Percentiles rank a stretch among this genome's conserved stretches.
Conservation (phyloP, 768 basidiomycete species). For the Russula earlei region DNA sequence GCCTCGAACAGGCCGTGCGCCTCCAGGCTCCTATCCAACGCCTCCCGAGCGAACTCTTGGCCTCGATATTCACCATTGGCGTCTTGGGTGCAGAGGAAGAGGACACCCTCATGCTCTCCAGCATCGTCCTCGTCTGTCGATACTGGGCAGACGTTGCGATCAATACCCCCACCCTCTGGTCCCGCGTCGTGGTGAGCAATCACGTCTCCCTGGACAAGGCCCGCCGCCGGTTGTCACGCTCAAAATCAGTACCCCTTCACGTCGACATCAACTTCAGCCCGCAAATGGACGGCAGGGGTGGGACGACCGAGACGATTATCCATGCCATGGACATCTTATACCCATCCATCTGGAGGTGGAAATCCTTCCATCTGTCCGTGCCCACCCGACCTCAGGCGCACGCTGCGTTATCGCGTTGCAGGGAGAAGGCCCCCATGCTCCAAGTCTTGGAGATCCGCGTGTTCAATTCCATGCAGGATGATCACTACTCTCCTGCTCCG, state of each 20-base stretch:
- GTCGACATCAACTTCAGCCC: conserved; percentile 67
- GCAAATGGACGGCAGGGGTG: conserved; percentile 47
- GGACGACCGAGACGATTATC: conserved; percentile 55
- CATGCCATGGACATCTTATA: conserved; percentile 75
- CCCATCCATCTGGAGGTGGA: conserved; percentile 67
- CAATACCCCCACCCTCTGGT: conserved; percentile 67
- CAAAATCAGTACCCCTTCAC: conserved; percentile 68
- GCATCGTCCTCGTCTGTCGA: conserved; percentile 74
- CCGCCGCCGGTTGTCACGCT: conserved; percentile 57
- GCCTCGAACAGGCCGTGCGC: conserved; percentile 66
- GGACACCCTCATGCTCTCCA: conserved; percentile 62
- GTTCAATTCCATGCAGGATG: conserved; percentile 72
- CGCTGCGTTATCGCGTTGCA: conserved; percentile 61
- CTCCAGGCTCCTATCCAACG: conserved; percentile 74
- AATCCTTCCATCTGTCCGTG: conserved; percentile 62
- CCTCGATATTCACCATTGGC: conserved; percentile 65
- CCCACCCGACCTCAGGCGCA: conserved; percentile 74
- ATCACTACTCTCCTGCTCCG: conserved; percentile 45
- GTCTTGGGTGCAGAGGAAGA: conserved; percentile 59
- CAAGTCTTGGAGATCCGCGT: conserved; percentile 66
- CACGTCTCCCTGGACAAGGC: conserved; percentile 67
- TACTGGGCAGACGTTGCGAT: conserved; percentile 72
- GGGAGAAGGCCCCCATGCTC: conserved; percentile 66
- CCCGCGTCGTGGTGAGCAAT: conserved; percentile 61
- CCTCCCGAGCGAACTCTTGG: conserved; percentile 69